These are phyloP conservation scores for Ogataea pini DNA, from an alignment of 805 yeast genomes.

Conservation along the genomic window DNA sequence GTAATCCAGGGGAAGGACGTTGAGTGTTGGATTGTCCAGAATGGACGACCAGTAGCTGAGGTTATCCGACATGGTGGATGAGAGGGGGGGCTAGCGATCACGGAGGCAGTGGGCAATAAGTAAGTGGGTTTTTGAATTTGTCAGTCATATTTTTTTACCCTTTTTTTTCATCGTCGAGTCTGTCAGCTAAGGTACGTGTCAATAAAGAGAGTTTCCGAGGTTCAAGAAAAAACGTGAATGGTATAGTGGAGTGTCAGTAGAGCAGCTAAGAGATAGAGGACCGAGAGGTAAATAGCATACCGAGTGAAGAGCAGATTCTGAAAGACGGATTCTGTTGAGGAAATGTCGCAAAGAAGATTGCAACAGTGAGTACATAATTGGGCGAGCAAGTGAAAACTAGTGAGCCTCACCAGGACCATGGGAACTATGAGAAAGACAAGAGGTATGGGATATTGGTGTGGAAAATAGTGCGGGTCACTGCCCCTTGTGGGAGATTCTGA, in stretches of 20 bases:
- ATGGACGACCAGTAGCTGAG: conserved; percentile 61
- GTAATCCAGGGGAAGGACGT: conserved; percentile 86
- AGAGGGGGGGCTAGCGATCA: neutral
- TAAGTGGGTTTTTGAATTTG: neutral
- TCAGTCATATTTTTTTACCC: conserved; percentile 5
- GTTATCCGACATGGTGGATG: conserved; percentile 19
- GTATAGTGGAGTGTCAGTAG: neutral
- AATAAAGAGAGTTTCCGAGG: neutral
- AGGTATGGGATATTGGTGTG: too few species aligned
- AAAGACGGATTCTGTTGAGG: neutral
- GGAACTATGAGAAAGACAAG: too few species aligned
- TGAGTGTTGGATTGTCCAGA: conserved; percentile 78
- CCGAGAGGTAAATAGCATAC: too few species aligned
- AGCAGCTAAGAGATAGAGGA: neutral
- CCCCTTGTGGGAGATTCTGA: too few species aligned
- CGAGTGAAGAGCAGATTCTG: neutral
- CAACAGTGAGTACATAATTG: conserved; percentile 47
- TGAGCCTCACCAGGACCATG: too few species aligned
- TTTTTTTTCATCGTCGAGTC: conserved; percentile 7
- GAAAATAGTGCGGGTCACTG: too few species aligned
- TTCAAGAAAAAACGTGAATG: neutral
- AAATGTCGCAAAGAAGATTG: conserved; percentile 51
- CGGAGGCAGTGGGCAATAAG: neutral
- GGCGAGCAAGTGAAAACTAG: too few species aligned
- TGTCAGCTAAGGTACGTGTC: neutral